Percentiles rank a stretch among this genome's conserved stretches.
Conservation (phyloP, 2,329 filamentous ascomycete species). For the Colletotrichum sublineola region DNA sequence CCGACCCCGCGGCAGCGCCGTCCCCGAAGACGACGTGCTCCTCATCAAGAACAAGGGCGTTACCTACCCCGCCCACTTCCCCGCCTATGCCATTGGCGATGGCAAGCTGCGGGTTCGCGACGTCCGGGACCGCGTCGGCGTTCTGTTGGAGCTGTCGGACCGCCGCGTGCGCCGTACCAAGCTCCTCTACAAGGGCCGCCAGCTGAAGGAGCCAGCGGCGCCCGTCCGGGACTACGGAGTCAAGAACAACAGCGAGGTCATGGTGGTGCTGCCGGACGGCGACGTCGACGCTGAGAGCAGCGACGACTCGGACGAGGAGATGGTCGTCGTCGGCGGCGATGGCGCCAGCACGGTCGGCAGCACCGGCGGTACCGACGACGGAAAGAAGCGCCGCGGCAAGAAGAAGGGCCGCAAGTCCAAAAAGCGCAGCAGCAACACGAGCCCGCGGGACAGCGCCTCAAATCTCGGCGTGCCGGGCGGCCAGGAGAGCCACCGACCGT, state of each 20-base stretch:
- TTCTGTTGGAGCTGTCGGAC: constrained; percentile 74
- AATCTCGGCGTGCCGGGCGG: constrained; percentile 50
- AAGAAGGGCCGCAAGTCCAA: constrained; percentile 52
- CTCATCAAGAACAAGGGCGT: constrained; percentile 76
- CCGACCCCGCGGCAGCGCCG: constrained; percentile 51
- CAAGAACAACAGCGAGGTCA: constrained; percentile 71
- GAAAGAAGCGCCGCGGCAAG: constrained; percentile 54
- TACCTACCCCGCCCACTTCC: constrained; percentile 78
- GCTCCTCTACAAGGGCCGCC: constrained; percentile 80
- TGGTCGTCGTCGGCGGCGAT: constrained; percentile 62
- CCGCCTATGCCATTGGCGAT: constrained; percentile 80
- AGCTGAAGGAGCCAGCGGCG: constrained; percentile 74
- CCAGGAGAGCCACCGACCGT: constrained; percentile 53
- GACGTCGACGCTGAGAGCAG: constrained; percentile 55
- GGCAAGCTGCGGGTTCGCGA: constrained; percentile 77
- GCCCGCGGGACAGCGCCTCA: constrained; percentile 59
- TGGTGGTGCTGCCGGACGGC: constrained; percentile 61
- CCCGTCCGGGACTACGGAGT: constrained; percentile 72
- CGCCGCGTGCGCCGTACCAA: constrained; percentile 67
- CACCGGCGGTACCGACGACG: constrained; percentile 46
- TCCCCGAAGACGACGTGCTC: constrained; percentile 76
- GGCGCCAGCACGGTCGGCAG: constrained; percentile 48
- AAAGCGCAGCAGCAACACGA: constrained; percentile 53
- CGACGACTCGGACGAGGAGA: constrained; percentile 57
- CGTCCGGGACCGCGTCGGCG: constrained; percentile 75